phyloP scores from a whole-genome alignment of 768 basidiomycete species.

The Xerocomellus amylosporus region DNA sequence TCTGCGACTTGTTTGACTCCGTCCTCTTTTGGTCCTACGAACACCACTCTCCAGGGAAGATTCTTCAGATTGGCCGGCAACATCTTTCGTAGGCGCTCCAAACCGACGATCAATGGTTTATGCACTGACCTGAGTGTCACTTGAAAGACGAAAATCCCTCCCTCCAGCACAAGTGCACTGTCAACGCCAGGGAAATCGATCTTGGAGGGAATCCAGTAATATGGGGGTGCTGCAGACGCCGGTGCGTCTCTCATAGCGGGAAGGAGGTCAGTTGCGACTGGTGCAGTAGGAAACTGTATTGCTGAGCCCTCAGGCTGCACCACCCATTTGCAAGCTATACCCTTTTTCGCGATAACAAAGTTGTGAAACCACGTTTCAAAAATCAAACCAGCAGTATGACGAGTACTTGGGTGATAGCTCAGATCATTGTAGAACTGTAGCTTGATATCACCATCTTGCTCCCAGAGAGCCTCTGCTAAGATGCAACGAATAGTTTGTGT shows the following conservation, averaged over 20 bases:
- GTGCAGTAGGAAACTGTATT: not conserved
- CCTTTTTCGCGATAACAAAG: not conserved
- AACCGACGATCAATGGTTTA: not conserved
- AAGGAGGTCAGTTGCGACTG: too few relatives aligned
- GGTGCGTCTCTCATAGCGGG: not conserved
- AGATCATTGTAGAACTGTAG: not conserved
- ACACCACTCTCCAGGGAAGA: not conserved
- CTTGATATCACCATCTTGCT: too few relatives aligned
- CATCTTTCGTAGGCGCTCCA: not conserved
- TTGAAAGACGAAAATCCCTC: not conserved
- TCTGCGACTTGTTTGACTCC: rapidly evolving
- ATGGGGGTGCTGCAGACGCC: not conserved
- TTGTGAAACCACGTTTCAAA: not conserved
- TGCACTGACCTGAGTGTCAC: rapidly evolving
- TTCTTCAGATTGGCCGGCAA: not conserved
- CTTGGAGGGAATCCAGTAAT: not conserved
- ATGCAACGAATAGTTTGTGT: too few relatives aligned
- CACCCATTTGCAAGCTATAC: not conserved
- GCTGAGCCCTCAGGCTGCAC: too few relatives aligned
- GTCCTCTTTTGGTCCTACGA: not conserved
- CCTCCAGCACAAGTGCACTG: not conserved
- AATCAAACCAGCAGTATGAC: not conserved
- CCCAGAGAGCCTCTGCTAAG: too few relatives aligned
- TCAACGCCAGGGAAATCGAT: not conserved
- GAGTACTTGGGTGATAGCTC: not conserved